Conservation (phyloP, 2,329 filamentous ascomycete species). For the Apiospora hydei region DNA sequence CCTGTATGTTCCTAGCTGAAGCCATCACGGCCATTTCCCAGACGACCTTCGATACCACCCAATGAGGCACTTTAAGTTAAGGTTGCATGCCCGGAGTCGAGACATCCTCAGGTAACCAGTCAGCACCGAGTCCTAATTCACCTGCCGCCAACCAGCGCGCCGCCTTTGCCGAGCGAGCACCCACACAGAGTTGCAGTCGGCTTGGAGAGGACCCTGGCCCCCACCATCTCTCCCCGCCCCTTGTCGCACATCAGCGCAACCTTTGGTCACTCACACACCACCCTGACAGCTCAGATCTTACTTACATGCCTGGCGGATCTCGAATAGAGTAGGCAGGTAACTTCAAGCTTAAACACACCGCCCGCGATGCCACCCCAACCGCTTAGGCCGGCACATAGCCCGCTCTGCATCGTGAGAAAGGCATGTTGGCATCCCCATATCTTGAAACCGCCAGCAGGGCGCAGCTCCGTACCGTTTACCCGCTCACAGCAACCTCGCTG, state of each 20-base stretch:
- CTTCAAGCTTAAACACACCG: constrained; percentile 2
- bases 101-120: not conserved
- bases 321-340: constrained; percentile 17
- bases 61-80: not conserved
- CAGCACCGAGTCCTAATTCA: not conserved
- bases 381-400: constrained; percentile 9
- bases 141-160: not conserved
- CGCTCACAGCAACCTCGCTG: not conserved
- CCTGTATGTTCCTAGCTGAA: not conserved
- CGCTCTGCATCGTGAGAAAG: not conserved
- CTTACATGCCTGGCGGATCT: not conserved
- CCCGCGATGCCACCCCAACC: not conserved
- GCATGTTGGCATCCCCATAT: not conserved
- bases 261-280: not conserved
- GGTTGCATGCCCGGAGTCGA: not conserved
- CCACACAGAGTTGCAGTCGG: not conserved
- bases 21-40: not conserved
- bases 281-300: constrained; percentile 10
- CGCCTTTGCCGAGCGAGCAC: not conserved
- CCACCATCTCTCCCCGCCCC: not conserved
- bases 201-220: not conserved
- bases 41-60: not conserved
- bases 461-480: constrained; percentile 1
- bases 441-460: not conserved
- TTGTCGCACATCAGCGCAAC: constrained; percentile 3